These are phyloP conservation scores for Populus trichocarpa DNA, from an alignment of 441 rosid species.

Conservation along the genomic window DNA sequence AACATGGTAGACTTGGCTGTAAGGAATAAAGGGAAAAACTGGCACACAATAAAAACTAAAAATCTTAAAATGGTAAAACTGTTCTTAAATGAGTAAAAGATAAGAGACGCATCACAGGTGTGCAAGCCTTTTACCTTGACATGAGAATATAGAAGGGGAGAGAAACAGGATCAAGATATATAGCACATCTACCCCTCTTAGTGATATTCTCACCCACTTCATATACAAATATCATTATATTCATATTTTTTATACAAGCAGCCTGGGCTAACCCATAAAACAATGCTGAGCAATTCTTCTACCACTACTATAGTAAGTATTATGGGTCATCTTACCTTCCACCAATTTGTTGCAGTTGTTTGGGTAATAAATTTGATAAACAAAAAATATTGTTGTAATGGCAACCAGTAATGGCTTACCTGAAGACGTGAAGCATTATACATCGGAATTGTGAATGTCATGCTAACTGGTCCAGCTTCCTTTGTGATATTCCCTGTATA, in stretches of 20 bases:
- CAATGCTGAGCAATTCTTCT: not conserved
- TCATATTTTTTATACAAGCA: not conserved
- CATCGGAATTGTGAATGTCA: conserved; percentile 98
- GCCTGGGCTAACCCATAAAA: not conserved
- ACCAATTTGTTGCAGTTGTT: not conserved
- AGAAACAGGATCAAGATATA: not conserved
- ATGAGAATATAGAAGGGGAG: not conserved
- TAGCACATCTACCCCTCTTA: not conserved
- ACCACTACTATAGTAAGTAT: not conserved
- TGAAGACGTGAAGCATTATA: conserved; percentile 89
- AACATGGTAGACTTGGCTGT: not conserved
- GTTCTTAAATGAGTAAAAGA: not conserved
- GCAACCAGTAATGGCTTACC: conserved; percentile 37
- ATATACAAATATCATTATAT: not conserved
- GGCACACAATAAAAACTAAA: not conserved
- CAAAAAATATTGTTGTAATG: not conserved
- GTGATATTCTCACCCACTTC: not conserved
- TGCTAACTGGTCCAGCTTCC: conserved; percentile 97
- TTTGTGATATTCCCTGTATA: conserved; percentile 78
- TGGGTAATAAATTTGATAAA: not conserved
- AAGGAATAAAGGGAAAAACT: conserved; percentile 2
- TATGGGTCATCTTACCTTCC: not conserved
- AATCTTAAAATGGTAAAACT: not conserved
- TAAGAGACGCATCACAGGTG: not conserved
- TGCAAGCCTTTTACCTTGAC: not conserved